phyloP scores from a whole-genome alignment of 192 early-diverging fungal species.

The Coemansia sp. region DNA sequence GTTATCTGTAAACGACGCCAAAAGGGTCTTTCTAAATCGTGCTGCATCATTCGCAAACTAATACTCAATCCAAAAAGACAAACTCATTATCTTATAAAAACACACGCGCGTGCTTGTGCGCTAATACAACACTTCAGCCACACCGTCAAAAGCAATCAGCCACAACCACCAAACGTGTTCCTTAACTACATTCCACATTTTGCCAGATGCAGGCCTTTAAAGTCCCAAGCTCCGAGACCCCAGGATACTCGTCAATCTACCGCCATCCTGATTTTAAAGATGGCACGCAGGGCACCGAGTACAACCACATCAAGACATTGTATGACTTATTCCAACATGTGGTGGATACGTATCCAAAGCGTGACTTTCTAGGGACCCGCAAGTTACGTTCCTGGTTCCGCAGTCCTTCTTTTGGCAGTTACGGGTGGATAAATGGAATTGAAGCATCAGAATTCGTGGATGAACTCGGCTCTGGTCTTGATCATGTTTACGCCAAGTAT shows the following conservation, averaged over 20 bases:
- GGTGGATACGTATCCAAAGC: constrained; percentile 17
- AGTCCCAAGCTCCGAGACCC: constrained; percentile 31
- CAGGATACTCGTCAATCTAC: constrained; percentile 27
- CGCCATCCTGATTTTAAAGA: constrained; percentile 34
- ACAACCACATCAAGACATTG: constrained; percentile 25
- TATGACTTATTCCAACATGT: constrained; percentile 31
- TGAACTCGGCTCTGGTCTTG: constrained; percentile 60
- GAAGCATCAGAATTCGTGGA: constrained; percentile 61
- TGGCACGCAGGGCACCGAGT: constrained; percentile 25
- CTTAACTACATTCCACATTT: neutral
- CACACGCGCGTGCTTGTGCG: neutral
- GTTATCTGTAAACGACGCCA: neutral
- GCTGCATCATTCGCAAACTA: neutral
- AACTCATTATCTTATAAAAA: neutral
- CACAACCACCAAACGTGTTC: neutral
- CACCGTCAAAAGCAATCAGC: neutral
- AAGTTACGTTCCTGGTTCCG: constrained; percentile 1
- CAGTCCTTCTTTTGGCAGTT: constrained; percentile 13
- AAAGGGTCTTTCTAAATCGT: neutral
- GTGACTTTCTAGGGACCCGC: constrained; percentile 32
- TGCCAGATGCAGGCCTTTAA: constrained; percentile 49
- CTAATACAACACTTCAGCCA: neutral
- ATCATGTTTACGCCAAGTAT: constrained; percentile 60
- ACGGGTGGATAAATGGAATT: constrained; percentile 54
- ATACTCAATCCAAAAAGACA: too few relatives aligned